These are phyloP conservation scores for Pichia californica DNA, from an alignment of 805 yeast genomes.

Conservation along the genomic window DNA sequence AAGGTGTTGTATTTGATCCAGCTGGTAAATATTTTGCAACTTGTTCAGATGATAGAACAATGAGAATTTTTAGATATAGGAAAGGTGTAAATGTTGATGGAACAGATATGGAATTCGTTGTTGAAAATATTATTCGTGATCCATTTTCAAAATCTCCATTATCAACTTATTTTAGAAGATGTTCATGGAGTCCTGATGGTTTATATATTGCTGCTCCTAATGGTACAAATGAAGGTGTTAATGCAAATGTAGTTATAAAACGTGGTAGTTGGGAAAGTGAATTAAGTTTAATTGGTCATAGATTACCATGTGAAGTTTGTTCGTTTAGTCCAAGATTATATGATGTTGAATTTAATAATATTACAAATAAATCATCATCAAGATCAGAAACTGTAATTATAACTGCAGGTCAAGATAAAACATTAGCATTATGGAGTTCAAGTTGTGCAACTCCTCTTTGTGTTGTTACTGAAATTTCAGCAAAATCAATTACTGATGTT, in stretches of 20 bases:
- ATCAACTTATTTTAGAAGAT: slow-evolving; percentile 80
- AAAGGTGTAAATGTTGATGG: slow-evolving; percentile 52
- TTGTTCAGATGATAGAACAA: slow-evolving; percentile 90
- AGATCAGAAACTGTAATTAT: slow-evolving; percentile 61
- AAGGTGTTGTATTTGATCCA: slow-evolving; percentile 96
- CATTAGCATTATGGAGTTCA: slow-evolving; percentile 86
- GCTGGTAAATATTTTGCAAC: slow-evolving; percentile 97
- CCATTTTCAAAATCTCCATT: slow-evolving; percentile 89
- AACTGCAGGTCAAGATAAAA: slow-evolving; percentile 91
- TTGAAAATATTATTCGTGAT: slow-evolving; percentile 74
- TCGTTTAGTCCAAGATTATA: slow-evolving; percentile 67
- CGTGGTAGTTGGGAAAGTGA: slow-evolving; percentile 79
- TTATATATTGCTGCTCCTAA: slow-evolving; percentile 81
- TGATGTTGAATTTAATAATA: slow-evolving; percentile 22
- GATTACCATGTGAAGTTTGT: slow-evolving; percentile 79
- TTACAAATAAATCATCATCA: background rate
- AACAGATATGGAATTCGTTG: slow-evolving; percentile 70
- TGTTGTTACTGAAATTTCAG: slow-evolving; percentile 69
- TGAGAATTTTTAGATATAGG: slow-evolving; percentile 81
- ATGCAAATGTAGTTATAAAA: slow-evolving; percentile 64
- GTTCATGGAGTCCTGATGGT: slow-evolving; percentile 91
- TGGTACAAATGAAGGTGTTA: slow-evolving; percentile 77
- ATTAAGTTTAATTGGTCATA: slow-evolving; percentile 73
- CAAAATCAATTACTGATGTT: slow-evolving; percentile 79
- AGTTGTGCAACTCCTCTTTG: slow-evolving; percentile 67